These are phyloP conservation scores for Petasospora fabianii DNA, from an alignment of 1,139 yeast genomes.

Conservation along the genomic window DNA sequence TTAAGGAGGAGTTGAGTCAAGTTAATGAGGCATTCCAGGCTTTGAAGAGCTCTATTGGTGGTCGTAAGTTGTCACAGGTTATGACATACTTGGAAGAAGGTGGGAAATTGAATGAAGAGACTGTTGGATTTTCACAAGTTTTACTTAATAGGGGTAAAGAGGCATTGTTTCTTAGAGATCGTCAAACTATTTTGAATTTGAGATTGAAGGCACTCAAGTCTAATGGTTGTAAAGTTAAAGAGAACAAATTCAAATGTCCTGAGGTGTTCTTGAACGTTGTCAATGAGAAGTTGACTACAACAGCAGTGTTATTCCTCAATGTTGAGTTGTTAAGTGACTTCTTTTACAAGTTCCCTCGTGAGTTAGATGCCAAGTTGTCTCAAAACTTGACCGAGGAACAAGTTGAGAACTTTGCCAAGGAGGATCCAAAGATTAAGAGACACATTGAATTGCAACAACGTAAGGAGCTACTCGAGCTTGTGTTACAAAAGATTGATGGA, in stretches of 20 bases:
- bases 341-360: slow-evolving; percentile 93
- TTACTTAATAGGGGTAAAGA: slow-evolving; percentile 74
- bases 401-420: slow-evolving; percentile 86
- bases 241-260: slow-evolving; percentile 87
- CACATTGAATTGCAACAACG: slow-evolving; percentile 94
- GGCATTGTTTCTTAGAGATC: slow-evolving; percentile 76
- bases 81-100: slow-evolving; percentile 60
- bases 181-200: slow-evolving; percentile 68
- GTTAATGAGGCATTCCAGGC: slow-evolving; percentile 63
- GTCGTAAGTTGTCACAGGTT: slow-evolving; percentile 78
- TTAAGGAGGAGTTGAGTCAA: slow-evolving; percentile 83
- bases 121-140: slow-evolving; percentile 72
- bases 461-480: slow-evolving; percentile 81
- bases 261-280: slow-evolving; percentile 92
- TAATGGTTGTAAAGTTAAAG: slow-evolving; percentile 71
- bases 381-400: slow-evolving; percentile 69
- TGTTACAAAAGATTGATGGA: slow-evolving; percentile 80
- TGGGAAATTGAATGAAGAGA: slow-evolving; percentile 41
- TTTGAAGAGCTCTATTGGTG: slow-evolving; percentile 75
- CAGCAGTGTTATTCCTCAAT: slow-evolving; percentile 88
- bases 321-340: slow-evolving; percentile 93
- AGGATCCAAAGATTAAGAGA: slow-evolving; percentile 84
- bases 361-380: slow-evolving; percentile 67
- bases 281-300: slow-evolving; percentile 83
- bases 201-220: slow-evolving; percentile 75